Evolutionary conservation across 495 filamentous ascomycete species (phyloP), one percentile per base, ranked within the genome.

Genomic region (Darksidea phi): DNA sequence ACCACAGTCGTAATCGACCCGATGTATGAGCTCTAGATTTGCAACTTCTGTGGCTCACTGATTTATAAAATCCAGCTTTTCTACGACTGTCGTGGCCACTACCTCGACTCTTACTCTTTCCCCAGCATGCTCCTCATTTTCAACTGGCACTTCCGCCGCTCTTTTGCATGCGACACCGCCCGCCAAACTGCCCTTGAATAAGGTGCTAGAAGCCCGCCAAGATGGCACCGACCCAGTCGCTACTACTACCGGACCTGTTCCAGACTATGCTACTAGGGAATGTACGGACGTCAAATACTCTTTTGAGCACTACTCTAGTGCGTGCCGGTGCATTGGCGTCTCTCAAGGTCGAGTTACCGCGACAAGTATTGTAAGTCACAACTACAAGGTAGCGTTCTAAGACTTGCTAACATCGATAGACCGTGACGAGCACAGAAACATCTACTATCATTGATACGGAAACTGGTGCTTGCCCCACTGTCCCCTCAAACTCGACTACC

Each of bases 271-370:
- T 32, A 32, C 28, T 32, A 10, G 28, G 3, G 28, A 3, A 3
- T 32, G 28, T 10, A 32, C 28, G 28, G 28, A 32, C 10, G 10
- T 32, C 3, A 3, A 32, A 10, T 32, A 32, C 28, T 32, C 28
- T 10, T 32, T 32, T 25, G 46, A 43, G n/a, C 45, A 21, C 10
- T 63, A 63, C 54, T 57, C 52, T 1, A 52, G 52, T 23, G 60
- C 60, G n/a, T 63, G 60, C 34, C 28, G 12, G 7, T 63, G 60
- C 25, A 20, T 63, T 10, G 54, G 53, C 13, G 54, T 63, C 36
- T 20, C 43, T 1, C 0, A 52, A 2, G 53, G 17, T 11, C 6
- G 23, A 10, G 52, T 41, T 15, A 58, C 61, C 18, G 23, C 56
- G 18, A 45, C 55, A 7, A 50, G 61, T 26, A 37, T 41, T 12